Evolutionary conservation across 2,329 filamentous ascomycete genomes (phyloP), one percentile per base, ranked within the genome.

Genomic region (Ascocoryne sarcoides): DNA sequence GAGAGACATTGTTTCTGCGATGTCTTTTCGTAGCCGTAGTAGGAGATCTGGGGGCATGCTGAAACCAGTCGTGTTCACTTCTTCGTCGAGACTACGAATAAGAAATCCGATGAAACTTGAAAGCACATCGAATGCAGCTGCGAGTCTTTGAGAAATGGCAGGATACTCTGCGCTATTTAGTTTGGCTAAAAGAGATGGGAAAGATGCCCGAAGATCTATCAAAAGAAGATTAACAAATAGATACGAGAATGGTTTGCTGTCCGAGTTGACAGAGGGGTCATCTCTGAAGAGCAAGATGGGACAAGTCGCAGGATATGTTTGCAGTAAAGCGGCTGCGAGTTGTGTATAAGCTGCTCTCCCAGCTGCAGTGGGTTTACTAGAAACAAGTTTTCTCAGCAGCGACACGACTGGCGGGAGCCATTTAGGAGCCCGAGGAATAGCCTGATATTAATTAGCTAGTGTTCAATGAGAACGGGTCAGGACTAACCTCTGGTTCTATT

Each of bases 181-280:
- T 39, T 73, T 66, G 31, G 69, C 65, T 2, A 83, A 64, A 1
- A 84, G 65, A 2, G 69, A 64, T 1, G 81, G 79, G 17, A 78
- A 66, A 1, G 76, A 76, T 10, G 79, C 72, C 30, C 76, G 71
- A 18, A 84, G 65, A 54, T 84, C 80, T 42, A 82, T 75, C 23
- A 82, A 68, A 5, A 82, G 55, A n/a, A 82, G 68, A 49, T 73
- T 80, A 40, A 82, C 59, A 42, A 84, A 68, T 3, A 83, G 63
- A 51, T 78, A 82, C 1, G 75, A 70, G 45, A 76, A 73, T 0
- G 76, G 70, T 45, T 73, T 77, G 23, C 67, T 63, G 8, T 59
- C 53, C 17, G 43, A 30, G 31, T 37, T 40, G 30, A 38, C 32
- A 19, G 40, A 39, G 8, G 37, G 23, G 4, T 62, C 54, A 39